phyloP scores from a whole-genome alignment of 176 grass and related monocot genomes.

The Zoysia pacifica region DNA sequence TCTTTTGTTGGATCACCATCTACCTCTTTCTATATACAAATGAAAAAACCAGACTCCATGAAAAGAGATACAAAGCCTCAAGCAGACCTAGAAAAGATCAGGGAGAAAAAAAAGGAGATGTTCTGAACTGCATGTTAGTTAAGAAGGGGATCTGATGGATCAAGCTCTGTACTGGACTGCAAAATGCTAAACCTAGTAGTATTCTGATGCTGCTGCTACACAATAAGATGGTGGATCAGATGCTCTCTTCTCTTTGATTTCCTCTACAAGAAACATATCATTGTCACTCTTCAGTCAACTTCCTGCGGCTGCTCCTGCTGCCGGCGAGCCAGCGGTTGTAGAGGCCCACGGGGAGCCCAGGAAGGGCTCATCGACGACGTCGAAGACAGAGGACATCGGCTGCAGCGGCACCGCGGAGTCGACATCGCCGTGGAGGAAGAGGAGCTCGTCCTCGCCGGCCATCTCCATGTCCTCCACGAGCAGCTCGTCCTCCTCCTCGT shows the following conservation, averaged over 20 bases:
- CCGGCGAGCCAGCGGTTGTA: conserved; percentile 1
- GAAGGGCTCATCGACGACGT: conserved; percentile 40
- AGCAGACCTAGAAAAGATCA: conserved; percentile 36
- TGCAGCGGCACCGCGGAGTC: neutral
- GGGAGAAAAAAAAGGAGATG: conserved; percentile 11
- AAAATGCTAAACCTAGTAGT: conserved; percentile 32
- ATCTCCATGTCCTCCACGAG: conserved; percentile 78
- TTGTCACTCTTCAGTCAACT: conserved; percentile 31
- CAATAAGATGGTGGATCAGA: conserved; percentile 42
- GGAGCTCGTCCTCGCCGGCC: conserved; percentile 75
- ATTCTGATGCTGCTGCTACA: neutral
- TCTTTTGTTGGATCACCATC: conserved; percentile 30
- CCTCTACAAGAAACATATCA: neutral
- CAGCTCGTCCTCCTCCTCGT: conserved; percentile 39
- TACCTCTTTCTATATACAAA: conserved; percentile 52
- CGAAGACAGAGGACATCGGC: conserved; percentile 35
- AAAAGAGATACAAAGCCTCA: conserved; percentile 36
- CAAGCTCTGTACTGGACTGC: conserved; percentile 49
- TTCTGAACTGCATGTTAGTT: neutral
- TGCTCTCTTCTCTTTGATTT: conserved; percentile 22
- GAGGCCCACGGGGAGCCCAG: conserved; percentile 6
- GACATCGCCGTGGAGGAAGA: conserved; percentile 55
- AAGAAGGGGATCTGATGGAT: conserved; percentile 26
- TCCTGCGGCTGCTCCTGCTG: conserved; percentile 18
- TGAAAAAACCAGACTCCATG: conserved; percentile 2